Conservation (phyloP, 23 red algal species). For the Rhodosorus marinus region DNA sequence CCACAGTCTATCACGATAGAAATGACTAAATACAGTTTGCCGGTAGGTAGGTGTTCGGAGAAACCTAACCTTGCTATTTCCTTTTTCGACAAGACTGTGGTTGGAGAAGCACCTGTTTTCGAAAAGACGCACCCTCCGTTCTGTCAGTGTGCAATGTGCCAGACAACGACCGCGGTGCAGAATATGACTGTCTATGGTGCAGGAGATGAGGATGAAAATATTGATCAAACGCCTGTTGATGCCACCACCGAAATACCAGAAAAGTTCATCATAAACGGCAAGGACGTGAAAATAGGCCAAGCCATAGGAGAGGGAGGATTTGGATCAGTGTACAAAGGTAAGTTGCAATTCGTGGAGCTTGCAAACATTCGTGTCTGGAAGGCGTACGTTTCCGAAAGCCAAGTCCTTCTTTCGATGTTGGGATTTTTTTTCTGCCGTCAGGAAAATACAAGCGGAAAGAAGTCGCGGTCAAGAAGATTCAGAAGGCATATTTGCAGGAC, state of each 20-base stretch:
- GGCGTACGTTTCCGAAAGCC: too few relatives aligned
- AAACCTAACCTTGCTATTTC: too few relatives aligned
- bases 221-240: background rate
- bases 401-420: too few relatives aligned
- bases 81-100: too few relatives aligned
- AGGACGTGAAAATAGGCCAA: constrained; percentile 1
- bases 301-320: constrained; percentile 15
- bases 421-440: too few relatives aligned
- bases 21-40: too few relatives aligned
- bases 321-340: constrained; percentile 30
- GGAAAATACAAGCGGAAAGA: constrained; percentile 21
- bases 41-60: too few relatives aligned
- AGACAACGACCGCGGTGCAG: constrained; percentile 5
- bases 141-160: constrained; percentile 37
- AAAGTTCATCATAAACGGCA: background rate
- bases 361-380: too few relatives aligned
- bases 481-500: constrained; percentile 6
- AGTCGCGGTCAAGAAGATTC: constrained; percentile 47
- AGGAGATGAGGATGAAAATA: background rate
- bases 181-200: background rate
- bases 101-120: too few relatives aligned
- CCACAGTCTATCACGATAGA: too few relatives aligned
- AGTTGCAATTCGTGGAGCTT: too few relatives aligned
- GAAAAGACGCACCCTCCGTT: constrained; percentile 29
- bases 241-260: background rate